phyloP scores from a whole-genome alignment of 331 rosid species.

The Stylosanthes scabra region DNA sequence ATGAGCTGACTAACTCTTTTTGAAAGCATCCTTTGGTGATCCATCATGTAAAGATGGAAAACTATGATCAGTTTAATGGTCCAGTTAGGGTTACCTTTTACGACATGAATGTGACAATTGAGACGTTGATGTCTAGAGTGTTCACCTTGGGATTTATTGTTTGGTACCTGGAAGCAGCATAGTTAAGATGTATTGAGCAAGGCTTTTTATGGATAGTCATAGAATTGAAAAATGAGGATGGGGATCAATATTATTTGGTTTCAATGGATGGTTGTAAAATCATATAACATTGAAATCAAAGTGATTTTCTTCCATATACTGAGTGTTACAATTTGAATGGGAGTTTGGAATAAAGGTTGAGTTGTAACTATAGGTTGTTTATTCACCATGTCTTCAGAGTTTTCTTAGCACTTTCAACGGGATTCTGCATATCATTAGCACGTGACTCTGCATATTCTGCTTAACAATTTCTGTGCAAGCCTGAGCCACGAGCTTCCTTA shows the following conservation, averaged over 20 bases:
- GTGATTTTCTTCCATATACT: not conserved
- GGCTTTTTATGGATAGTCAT: not conserved
- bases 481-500: not conserved
- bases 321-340: not conserved
- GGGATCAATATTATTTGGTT: not conserved
- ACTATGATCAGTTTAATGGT: not conserved
- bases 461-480: conserved; percentile 9
- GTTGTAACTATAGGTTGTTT: not conserved
- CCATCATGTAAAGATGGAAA: not conserved
- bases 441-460: not conserved
- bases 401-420: conserved; percentile 3
- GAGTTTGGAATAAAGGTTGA: not conserved
- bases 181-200: not conserved
- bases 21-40: not conserved
- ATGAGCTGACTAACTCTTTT: not conserved
- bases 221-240: not conserved
- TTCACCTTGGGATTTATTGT: not conserved
- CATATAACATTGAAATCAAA: conserved; percentile 1
- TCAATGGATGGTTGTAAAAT: conserved; percentile 4
- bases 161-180: not conserved
- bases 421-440: not conserved
- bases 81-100: not conserved
- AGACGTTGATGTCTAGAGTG: not conserved
- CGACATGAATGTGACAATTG: not conserved
- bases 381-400: not conserved